A percentile compares a stretch with the other conserved stretches of the same genome.
Evolutionary conservation across 2,329 filamentous ascomycete species (phyloP).

Genomic region (Neofusicoccum cordaticola): DNA sequence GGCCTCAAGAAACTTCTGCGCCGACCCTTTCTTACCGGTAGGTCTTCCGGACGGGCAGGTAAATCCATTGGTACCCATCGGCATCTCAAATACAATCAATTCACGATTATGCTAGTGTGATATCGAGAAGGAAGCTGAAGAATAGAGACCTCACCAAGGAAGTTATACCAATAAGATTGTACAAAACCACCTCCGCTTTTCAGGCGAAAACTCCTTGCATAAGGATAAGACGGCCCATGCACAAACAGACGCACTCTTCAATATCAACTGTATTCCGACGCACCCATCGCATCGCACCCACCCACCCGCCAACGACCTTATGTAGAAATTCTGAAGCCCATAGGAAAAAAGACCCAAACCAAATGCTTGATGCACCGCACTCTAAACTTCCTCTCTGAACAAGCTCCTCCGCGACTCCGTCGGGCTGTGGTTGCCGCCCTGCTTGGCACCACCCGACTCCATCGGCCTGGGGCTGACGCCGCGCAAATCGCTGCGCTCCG

Average conservation of each 20-base stretch:
- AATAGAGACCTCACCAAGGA: neutral
- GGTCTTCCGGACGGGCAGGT: no score
- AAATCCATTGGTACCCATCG: no score
- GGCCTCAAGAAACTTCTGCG: no score
- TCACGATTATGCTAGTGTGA: neutral
- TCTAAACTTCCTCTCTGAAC: conserved; percentile 66
- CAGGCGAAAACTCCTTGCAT: neutral
- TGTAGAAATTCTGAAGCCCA: neutral
- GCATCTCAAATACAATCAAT: neutral
- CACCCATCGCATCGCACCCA: neutral
- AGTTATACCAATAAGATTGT: neutral
- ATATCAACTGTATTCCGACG: neutral
- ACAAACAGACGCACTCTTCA: neutral
- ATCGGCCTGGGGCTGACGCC: conserved; percentile 74
- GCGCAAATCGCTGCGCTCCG: conserved; percentile 62
- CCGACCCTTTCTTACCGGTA: no score
- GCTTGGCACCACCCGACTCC: conserved; percentile 38
- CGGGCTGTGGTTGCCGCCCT: conserved; percentile 54
- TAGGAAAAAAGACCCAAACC: neutral
- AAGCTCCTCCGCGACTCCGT: conserved; percentile 63
- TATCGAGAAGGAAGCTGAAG: neutral
- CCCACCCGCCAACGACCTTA: neutral
- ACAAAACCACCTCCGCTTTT: neutral
- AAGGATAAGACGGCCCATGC: neutral
- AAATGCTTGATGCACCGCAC: neutral